phyloP scores from a whole-genome alignment of 2,329 filamentous ascomycete species.

The Xylaria sp. region DNA sequence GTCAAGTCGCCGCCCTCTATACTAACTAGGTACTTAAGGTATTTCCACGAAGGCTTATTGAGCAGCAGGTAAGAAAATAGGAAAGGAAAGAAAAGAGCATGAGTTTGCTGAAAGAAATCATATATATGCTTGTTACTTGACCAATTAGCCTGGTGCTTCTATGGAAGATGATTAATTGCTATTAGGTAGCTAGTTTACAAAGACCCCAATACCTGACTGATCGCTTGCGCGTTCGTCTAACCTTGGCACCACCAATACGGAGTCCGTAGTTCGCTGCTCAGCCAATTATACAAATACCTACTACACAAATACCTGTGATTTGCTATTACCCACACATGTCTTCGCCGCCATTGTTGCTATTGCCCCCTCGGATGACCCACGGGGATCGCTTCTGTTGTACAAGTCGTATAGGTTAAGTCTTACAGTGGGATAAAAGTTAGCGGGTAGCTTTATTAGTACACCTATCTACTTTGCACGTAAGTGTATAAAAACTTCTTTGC shows the following conservation, averaged over 20 bases:
- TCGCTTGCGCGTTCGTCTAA: neutral
- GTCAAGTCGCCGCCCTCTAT: neutral
- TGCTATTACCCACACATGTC: neutral
- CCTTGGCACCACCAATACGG: neutral
- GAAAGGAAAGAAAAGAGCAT: neutral
- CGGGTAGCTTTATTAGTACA: too few relatives aligned
- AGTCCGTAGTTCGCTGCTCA: neutral
- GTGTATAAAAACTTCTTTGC: too few relatives aligned
- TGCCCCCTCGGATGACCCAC: neutral
- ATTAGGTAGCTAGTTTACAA: neutral
- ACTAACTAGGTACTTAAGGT: neutral
- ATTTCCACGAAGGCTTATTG: neutral
- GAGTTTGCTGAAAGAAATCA: neutral
- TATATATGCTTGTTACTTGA: neutral
- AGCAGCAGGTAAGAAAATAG: neutral
- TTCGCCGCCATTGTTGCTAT: neutral
- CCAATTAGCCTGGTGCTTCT: too few relatives aligned
- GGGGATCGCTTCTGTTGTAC: neutral
- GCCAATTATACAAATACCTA: conserved; percentile 4
- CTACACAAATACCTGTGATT: neutral
- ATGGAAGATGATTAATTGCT: neutral
- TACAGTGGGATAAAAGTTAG: neutral
- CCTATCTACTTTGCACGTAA: too few relatives aligned
- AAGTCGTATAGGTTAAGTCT: neutral
- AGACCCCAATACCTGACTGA: neutral